Conservation (phyloP, 2,329 filamentous ascomycete genomes). For the Aureobasidium leucospermi region DNA sequence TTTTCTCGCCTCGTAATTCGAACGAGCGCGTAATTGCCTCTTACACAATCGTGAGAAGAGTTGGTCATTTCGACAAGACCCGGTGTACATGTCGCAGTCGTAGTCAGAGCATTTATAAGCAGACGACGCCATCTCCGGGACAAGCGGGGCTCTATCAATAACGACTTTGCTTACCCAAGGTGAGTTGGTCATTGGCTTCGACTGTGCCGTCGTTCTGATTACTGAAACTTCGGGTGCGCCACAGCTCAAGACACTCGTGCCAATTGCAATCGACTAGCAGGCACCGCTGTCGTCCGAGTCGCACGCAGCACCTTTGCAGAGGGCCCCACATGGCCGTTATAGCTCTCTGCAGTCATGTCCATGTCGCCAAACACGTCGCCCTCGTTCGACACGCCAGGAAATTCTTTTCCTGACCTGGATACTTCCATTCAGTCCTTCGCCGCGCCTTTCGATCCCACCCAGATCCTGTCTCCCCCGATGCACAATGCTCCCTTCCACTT, state of each 20-base stretch:
- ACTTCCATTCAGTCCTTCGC: background rate
- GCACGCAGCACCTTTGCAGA: background rate
- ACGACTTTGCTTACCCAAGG: constrained; percentile 4
- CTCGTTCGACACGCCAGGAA: constrained; percentile 3
- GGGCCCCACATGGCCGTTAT: constrained; percentile 14
- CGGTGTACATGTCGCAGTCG: background rate
- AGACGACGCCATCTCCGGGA: background rate
- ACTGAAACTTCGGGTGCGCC: background rate
- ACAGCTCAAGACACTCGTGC: background rate
- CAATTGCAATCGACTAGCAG: background rate
- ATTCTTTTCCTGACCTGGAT: constrained; percentile 8
- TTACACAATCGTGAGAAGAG: background rate
- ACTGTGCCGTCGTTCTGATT: background rate
- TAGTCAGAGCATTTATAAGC: background rate
- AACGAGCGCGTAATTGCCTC: background rate
- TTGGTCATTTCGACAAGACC: background rate
- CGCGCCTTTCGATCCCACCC: constrained; percentile 1
- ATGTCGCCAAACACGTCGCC: constrained; percentile 9
- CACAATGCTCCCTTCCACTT: constrained; percentile 7
- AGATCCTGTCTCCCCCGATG: constrained; percentile 2
- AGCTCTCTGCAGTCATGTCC: constrained; percentile 11
- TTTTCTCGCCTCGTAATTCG: background rate
- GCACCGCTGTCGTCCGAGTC: background rate
- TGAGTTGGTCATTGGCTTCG: background rate
- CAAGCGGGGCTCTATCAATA: constrained; percentile 3